These are phyloP conservation scores for Teratosphaeria destructans DNA, from an alignment of 2,329 filamentous ascomycete genomes.

Conservation along the genomic window DNA sequence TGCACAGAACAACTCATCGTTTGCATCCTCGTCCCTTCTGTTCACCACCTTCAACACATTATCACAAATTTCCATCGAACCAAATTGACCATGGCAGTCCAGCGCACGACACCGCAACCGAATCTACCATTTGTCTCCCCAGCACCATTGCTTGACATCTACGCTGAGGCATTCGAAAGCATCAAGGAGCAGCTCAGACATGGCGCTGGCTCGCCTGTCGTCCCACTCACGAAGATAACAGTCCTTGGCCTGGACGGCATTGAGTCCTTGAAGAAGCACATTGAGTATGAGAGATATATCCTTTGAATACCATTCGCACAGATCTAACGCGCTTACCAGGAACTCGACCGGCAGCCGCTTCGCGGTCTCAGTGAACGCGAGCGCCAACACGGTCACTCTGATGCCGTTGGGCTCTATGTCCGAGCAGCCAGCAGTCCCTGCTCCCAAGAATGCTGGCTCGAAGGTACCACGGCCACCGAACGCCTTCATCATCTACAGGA, in stretches of 20 bases:
- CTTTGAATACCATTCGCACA: too few relatives aligned
- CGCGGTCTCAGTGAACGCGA: neutral
- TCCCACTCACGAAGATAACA: neutral
- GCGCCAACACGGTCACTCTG: neutral
- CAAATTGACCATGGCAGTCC: neutral
- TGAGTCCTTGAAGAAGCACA: neutral
- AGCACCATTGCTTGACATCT: neutral
- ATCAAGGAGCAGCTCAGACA: neutral
- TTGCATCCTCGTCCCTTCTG: neutral
- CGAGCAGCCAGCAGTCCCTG: constrained; percentile 10
- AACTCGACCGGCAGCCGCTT: constrained; percentile 11
- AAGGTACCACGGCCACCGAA: constrained; percentile 5
- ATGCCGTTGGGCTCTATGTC: neutral
- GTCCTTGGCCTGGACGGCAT: neutral
- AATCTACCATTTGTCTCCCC: neutral
- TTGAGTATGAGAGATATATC: neutral
- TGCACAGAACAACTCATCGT: neutral
- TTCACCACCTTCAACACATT: neutral
- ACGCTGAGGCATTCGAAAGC: neutral
- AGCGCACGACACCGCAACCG: neutral
- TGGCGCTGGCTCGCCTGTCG: neutral
- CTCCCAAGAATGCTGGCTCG: constrained; percentile 22
- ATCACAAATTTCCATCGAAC: neutral
- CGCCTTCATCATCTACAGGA: neutral
- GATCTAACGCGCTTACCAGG: constrained; percentile 28